These are phyloP conservation scores for Diplodia seriata DNA, from an alignment of 2,329 filamentous ascomycete genomes.

Conservation along the genomic window DNA sequence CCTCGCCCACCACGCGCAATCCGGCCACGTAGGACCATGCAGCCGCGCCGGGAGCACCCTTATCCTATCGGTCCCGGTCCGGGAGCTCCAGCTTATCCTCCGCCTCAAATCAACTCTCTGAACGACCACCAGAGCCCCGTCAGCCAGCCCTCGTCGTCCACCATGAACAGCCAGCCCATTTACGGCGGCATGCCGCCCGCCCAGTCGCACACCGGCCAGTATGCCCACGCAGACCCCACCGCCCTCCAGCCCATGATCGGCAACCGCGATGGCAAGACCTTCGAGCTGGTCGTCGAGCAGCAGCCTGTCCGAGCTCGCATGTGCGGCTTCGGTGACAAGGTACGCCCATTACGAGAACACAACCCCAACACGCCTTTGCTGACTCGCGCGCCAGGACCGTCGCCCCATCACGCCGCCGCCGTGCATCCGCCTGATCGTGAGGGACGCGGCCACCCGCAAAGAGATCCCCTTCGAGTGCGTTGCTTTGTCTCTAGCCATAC, in stretches of 20 bases:
- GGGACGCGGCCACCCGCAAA: conserved; percentile 74
- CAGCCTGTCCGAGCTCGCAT: conserved; percentile 92
- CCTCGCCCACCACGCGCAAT: conserved; percentile 11
- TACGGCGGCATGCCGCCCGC: conserved; percentile 18
- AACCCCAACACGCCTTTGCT: neutral
- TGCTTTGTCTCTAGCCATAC: conserved; percentile 15
- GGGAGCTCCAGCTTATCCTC: conserved; percentile 22
- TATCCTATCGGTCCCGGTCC: conserved; percentile 29
- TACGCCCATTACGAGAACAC: conserved; percentile 47
- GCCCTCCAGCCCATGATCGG: neutral
- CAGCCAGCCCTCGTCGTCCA: conserved; percentile 21
- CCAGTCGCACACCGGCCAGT: neutral
- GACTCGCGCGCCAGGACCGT: conserved; percentile 69
- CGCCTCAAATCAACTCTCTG: conserved; percentile 16
- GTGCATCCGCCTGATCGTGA: conserved; percentile 83
- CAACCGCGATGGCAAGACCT: conserved; percentile 11
- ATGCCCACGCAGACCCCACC: conserved; percentile 4
- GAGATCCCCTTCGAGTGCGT: conserved; percentile 82
- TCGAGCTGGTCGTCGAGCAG: conserved; percentile 80
- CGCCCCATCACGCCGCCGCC: conserved; percentile 95
- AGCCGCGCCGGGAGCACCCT: conserved; percentile 30
- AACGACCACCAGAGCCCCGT: conserved; percentile 26
- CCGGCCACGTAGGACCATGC: conserved; percentile 28
- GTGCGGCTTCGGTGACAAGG: conserved; percentile 99
- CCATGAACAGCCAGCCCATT: conserved; percentile 29